Evolutionary conservation across 129 eudicot genomes (phyloP).

Genomic region (Erigeron canadensis): DNA sequence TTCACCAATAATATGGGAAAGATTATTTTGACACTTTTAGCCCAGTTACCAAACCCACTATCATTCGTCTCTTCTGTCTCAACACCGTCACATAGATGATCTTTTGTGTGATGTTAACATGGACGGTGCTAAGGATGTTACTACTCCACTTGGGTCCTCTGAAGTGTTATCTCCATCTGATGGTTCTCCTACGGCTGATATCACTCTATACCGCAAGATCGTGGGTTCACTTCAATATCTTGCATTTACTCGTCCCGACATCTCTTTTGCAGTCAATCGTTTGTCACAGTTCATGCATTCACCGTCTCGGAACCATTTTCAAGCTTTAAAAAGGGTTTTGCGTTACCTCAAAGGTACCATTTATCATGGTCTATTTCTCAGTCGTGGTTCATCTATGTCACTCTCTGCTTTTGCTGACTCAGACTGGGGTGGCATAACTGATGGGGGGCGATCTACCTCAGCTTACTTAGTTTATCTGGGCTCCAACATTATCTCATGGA

Average conservation of each 20-base stretch:
- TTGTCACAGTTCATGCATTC: conserved; percentile 1
- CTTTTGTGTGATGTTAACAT: background rate
- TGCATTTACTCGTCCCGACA: background rate
- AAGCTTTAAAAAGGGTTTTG: background rate
- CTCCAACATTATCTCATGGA: background rate
- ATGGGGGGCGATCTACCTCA: background rate
- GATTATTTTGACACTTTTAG: conserved; percentile 20
- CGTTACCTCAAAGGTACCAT: background rate
- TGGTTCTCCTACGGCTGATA: background rate
- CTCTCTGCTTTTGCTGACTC: background rate
- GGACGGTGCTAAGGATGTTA: background rate
- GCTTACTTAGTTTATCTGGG: background rate
- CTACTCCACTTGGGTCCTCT: background rate
- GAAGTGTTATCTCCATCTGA: background rate
- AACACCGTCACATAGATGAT: background rate
- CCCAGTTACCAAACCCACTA: background rate
- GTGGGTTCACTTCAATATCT: background rate
- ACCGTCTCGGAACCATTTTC: background rate
- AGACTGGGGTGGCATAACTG: background rate
- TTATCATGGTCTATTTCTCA: background rate
- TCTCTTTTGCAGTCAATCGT: background rate
- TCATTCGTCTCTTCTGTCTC: background rate
- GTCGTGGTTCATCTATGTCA: no score
- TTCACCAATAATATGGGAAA: background rate
- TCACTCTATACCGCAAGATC: background rate